A percentile compares a stretch with the other conserved stretches of the same genome.
phyloP scores from a whole-genome alignment of 2,329 filamentous ascomycete species.

The Aspergillus novofumigatus region DNA sequence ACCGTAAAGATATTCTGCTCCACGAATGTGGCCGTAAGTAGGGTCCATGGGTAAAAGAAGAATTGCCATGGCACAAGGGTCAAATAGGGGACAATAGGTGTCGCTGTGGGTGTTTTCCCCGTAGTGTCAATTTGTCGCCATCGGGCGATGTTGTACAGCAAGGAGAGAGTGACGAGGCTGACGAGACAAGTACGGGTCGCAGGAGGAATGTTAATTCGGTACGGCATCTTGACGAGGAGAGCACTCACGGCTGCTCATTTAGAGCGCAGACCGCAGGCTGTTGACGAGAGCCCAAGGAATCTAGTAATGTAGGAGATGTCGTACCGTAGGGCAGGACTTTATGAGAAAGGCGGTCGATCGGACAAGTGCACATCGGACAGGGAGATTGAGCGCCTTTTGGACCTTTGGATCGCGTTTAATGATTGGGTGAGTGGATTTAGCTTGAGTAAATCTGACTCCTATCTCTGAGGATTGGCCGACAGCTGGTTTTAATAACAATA shows the following conservation, averaged over 20 bases:
- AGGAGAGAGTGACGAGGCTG: conserved; percentile 68
- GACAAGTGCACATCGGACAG: background rate
- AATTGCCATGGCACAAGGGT: conserved; percentile 80
- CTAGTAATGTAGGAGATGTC: conserved; percentile 1
- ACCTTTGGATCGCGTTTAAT: background rate
- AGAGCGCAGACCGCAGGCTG: conserved; percentile 19
- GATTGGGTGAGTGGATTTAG: background rate
- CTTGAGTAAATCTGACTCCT: background rate
- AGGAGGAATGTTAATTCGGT: conserved; percentile 86
- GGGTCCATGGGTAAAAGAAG: conserved; percentile 88
- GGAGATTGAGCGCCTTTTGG: background rate
- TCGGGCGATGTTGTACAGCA: conserved; percentile 66
- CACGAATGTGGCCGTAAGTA: conserved; percentile 78
- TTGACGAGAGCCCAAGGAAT: conserved; percentile 11
- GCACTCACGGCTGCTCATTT: conserved; percentile 17
- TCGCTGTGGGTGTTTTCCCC: conserved; percentile 31
- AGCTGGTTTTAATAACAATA: background rate
- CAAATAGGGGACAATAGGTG: conserved; percentile 76
- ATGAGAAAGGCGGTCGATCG: conserved; percentile 3
- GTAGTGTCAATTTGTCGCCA: conserved; percentile 66
- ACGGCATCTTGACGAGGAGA: conserved; percentile 57
- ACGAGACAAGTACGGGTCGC: conserved; percentile 80
- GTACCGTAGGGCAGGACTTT: background rate
- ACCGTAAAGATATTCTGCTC: conserved; percentile 92
- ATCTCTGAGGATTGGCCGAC: background rate